phyloP scores from a whole-genome alignment of 768 basidiomycete genomes.

The Heimioporus sp. region DNA sequence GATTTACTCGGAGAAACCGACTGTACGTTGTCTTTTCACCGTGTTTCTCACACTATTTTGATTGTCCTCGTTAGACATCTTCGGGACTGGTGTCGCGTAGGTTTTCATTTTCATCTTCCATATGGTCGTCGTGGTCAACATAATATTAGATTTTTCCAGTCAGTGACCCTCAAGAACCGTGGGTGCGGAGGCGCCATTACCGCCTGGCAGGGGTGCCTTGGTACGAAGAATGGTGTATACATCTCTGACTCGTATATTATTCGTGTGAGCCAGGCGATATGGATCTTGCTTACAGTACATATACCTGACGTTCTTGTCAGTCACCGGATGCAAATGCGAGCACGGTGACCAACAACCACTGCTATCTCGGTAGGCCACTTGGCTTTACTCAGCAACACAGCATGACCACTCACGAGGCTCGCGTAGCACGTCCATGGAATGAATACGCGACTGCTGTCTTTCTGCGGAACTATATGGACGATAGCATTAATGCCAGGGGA shows the following conservation, averaged over 20 bases:
- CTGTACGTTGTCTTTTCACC: constrained; percentile 37
- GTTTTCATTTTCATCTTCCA: background rate
- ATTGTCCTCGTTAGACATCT: constrained; percentile 4
- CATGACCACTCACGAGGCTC: too few relatives aligned
- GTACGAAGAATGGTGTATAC: constrained; percentile 49
- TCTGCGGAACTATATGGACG: constrained; percentile 56
- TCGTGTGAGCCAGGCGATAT: constrained; percentile 33
- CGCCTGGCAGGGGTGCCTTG: constrained; percentile 56
- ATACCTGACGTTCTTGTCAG: constrained; percentile 25
- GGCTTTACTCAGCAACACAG: too few relatives aligned
- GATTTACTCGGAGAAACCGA: constrained; percentile 64
- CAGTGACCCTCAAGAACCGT: constrained; percentile 55
- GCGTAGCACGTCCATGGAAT: constrained; percentile 56
- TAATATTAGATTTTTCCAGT: constrained; percentile 54
- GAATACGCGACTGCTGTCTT: constrained; percentile 53
- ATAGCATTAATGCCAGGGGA: constrained; percentile 48
- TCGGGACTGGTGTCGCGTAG: constrained; percentile 11
- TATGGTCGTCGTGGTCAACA: background rate
- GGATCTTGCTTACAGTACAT: too few relatives aligned
- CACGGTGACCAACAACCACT: constrained; percentile 40
- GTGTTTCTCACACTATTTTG: background rate
- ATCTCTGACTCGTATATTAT: constrained; percentile 55
- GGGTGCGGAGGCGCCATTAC: constrained; percentile 64
- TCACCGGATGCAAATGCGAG: constrained; percentile 59
- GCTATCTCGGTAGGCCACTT: constrained; percentile 46